phyloP scores from a whole-genome alignment of 2,329 filamentous ascomycete species.

The Thelonectria blattea region DNA sequence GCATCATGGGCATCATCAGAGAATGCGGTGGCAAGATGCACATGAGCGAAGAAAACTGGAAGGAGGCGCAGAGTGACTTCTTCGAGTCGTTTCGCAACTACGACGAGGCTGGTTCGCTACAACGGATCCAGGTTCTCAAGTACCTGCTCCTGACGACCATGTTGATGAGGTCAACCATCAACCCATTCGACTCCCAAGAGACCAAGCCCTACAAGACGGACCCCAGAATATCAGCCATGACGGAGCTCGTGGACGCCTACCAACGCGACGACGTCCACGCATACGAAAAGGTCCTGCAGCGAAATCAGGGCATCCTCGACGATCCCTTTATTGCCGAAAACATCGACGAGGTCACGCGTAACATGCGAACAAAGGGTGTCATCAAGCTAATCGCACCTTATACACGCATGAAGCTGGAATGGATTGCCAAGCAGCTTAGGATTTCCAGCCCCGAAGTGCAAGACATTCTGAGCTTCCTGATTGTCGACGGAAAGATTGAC shows the following conservation, averaged over 20 bases:
- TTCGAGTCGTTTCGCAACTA: slow-evolving; percentile 99
- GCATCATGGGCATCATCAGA: slow-evolving; percentile 98
- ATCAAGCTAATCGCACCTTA: slow-evolving; percentile 94
- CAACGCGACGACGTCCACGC: slow-evolving; percentile 92
- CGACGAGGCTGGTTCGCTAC: slow-evolving; percentile 94
- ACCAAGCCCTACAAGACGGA: slow-evolving; percentile 98
- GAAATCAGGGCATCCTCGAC: slow-evolving; percentile 85
- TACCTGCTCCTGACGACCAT: slow-evolving; percentile 96
- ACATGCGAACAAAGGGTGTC: slow-evolving; percentile 96
- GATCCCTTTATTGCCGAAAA: slow-evolving; percentile 98
- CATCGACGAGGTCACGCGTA: slow-evolving; percentile 97
- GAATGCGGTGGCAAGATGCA: slow-evolving; percentile 99
- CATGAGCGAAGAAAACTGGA: slow-evolving; percentile 99
- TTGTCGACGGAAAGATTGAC: slow-evolving; percentile 85
- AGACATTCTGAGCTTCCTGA: slow-evolving; percentile 94
- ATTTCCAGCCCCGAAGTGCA: slow-evolving; percentile 87
- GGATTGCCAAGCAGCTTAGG: slow-evolving; percentile 87
- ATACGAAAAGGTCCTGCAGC: slow-evolving; percentile 86
- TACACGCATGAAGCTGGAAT: slow-evolving; percentile 85
- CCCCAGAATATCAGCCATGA: slow-evolving; percentile 95
- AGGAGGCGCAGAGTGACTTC: slow-evolving; percentile 95
- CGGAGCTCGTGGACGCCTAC: slow-evolving; percentile 93
- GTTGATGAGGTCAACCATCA: slow-evolving; percentile 98
- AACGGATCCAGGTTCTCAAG: slow-evolving; percentile 96
- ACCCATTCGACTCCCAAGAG: slow-evolving; percentile 98